Percentiles rank a stretch among this genome's conserved stretches.
phyloP scores from a whole-genome alignment of 352 stramenopile genomes.

The Phytopythium montanum region DNA sequence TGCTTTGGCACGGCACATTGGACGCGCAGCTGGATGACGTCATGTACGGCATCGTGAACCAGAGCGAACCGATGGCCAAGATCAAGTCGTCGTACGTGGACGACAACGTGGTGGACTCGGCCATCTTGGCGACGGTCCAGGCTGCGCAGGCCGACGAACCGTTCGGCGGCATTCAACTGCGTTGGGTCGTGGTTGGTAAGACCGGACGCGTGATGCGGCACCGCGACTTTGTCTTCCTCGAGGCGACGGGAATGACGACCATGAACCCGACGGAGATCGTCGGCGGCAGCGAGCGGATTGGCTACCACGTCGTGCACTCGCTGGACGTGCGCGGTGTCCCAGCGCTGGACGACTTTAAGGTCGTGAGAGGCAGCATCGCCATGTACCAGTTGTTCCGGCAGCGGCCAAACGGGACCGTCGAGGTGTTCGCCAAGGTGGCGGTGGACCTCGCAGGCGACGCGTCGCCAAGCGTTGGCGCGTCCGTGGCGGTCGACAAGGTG shows the following conservation, averaged over 20 bases:
- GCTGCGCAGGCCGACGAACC: constrained; percentile 16
- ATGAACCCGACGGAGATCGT: constrained; percentile 8
- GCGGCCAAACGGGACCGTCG: constrained; percentile 22
- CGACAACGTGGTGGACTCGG: constrained; percentile 21
- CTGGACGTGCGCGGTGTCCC: constrained; percentile 34
- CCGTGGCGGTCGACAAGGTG: constrained; percentile 15
- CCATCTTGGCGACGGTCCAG: constrained; percentile 18
- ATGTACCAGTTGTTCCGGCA: constrained; percentile 33
- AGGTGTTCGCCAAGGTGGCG: constrained; percentile 28
- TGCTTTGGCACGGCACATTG: constrained; percentile 26
- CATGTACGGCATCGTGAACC: constrained; percentile 30
- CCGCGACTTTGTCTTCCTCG: constrained; percentile 46
- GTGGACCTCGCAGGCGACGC: constrained; percentile 19
- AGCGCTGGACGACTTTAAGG: constrained; percentile 25
- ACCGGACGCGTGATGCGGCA: constrained; percentile 22
- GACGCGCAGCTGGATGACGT: constrained; percentile 28
- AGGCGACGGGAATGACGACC: constrained; percentile 29
- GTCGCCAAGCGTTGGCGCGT: constrained; percentile 11
- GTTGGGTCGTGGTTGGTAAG: constrained; percentile 23
- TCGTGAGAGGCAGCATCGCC: constrained; percentile 18
- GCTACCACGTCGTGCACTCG: constrained; percentile 47
- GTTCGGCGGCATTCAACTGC: constrained; percentile 25
- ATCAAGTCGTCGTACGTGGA: constrained; percentile 28
- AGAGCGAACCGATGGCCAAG: constrained; percentile 22
- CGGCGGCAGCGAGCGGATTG: constrained; percentile 23